Conservation (phyloP, 306 rosid genomes). For the Cajanus cajan region DNA sequence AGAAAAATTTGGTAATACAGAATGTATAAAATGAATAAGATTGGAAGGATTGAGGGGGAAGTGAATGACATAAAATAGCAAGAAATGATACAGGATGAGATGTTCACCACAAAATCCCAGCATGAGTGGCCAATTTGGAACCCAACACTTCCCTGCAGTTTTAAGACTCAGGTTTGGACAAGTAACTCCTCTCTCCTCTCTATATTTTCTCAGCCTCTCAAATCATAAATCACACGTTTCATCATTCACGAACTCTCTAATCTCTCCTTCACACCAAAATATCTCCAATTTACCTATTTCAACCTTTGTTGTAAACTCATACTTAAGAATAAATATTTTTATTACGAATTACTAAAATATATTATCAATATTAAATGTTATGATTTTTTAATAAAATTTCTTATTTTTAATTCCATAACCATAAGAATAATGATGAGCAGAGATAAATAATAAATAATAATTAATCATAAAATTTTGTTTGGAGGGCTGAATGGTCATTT, state of each 20-base stretch:
- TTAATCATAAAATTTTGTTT: not conserved
- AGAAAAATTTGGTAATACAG: no score
- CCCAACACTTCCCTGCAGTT: not conserved
- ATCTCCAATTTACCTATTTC: no score
- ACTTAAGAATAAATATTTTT: no score
- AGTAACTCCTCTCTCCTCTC: not conserved
- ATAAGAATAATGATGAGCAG: not conserved
- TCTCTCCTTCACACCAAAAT: not conserved
- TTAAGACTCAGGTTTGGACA: not conserved
- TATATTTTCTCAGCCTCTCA: not conserved
- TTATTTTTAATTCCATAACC: not conserved
- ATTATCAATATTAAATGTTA: no score
- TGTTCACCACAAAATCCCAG: not conserved
- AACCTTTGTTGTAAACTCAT: no score
- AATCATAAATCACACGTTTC: not conserved
- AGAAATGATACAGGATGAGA: not conserved
- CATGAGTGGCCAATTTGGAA: not conserved
- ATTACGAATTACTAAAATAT: no score
- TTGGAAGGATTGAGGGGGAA: not conserved
- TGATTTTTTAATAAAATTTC: not conserved
- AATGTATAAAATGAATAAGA: not conserved
- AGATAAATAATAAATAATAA: not conserved
- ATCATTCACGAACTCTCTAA: not conserved
- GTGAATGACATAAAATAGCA: no score
- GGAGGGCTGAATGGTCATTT: constrained; percentile 12